Base-by-base conservation (phyloP, 495 filamentous ascomycete genomes). In the Lentithecium fluviatile region DNA sequence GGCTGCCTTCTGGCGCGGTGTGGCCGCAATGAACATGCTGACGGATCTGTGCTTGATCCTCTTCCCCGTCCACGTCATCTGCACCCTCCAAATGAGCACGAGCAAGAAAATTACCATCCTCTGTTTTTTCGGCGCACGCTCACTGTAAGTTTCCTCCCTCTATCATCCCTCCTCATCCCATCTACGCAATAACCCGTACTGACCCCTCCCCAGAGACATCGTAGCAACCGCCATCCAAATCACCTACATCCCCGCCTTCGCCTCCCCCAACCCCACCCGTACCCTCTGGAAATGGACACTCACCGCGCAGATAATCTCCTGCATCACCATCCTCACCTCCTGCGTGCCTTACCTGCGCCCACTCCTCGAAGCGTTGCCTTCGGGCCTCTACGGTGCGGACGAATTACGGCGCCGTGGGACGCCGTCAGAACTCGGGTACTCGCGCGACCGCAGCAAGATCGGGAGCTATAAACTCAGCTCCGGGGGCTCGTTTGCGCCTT, bases 221-320 rank as follows among this genome's bases (percentile, higher is more conserved):
- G 38, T 64, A 21, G 60, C 46, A 17, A 57, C 45, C 2, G 46
- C 52, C 47, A 52, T 64, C 34, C 60, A 64, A 26, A 29, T 64
- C 4, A 45, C 53, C 5, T 64, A 57, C 26, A 21, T 34, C 13
- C 40, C 45, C 23, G 60, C 52, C 38, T 64, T 58, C 24, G 11
- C 2, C 1, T 57, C 60, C 2, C 21, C 32, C 1, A 64, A 64
- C 29, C 60, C 52, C 11, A 64, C 60, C 8, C 45, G 19, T 8
- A 53, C 42, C 25, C 42, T 64, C 4, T 64, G 52, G 53, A 64
- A 64, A 29, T 64, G 60, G 60, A 64, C 60, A 7, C 47, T 64
- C 0, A 64, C 53, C 11, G 45, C 60, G 21, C 60, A 58, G 38
- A 48, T 64, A 15, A 40, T 64, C 38, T 21, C 50, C 21, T 64